Conservation (phyloP, 2,329 filamentous ascomycete genomes). For the Pseudocercospora eumusae region DNA sequence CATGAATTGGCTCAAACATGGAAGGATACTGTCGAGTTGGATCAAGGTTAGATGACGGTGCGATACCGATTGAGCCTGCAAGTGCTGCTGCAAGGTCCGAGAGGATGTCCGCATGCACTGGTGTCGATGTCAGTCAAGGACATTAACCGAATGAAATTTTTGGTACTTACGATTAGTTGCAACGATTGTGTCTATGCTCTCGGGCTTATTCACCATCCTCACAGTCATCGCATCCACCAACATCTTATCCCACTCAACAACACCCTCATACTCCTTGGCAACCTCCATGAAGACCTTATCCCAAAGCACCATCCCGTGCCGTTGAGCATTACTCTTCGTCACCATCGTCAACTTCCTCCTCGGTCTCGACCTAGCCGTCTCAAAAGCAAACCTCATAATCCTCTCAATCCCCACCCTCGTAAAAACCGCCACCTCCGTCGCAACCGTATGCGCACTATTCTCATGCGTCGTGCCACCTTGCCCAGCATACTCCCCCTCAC, state of each 20-base stretch:
- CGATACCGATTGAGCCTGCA: conserved; percentile 71
- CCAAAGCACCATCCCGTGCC: conserved; percentile 54
- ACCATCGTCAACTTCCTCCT: conserved; percentile 53
- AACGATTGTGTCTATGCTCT: conserved; percentile 51
- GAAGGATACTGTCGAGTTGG: conserved; percentile 61
- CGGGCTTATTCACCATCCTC: conserved; percentile 50
- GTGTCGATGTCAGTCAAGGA: conserved; percentile 13
- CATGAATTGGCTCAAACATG: conserved; percentile 64
- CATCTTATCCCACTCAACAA: conserved; percentile 52
- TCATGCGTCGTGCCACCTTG: conserved; percentile 49
- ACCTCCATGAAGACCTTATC: conserved; percentile 51
- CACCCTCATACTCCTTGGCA: conserved; percentile 49
- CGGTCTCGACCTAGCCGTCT: conserved; percentile 47
- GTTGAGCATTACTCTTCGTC: conserved; percentile 53
- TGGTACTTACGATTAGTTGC: conserved; percentile 52
- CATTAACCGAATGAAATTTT: neutral
- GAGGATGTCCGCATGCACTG: conserved; percentile 48
- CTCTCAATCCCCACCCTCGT: conserved; percentile 49
- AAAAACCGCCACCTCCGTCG: conserved; percentile 53
- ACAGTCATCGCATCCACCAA: conserved; percentile 54
- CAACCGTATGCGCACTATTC: conserved; percentile 44
- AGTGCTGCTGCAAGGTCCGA: conserved; percentile 70
- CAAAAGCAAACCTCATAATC: conserved; percentile 53
- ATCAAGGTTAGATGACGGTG: conserved; percentile 69
- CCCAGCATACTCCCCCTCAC: conserved; percentile 52